Evolutionary conservation across 805 yeast species (phyloP), one percentile per base, ranked within the genome.

Genomic region (Metschnikowia borealis): DNA sequence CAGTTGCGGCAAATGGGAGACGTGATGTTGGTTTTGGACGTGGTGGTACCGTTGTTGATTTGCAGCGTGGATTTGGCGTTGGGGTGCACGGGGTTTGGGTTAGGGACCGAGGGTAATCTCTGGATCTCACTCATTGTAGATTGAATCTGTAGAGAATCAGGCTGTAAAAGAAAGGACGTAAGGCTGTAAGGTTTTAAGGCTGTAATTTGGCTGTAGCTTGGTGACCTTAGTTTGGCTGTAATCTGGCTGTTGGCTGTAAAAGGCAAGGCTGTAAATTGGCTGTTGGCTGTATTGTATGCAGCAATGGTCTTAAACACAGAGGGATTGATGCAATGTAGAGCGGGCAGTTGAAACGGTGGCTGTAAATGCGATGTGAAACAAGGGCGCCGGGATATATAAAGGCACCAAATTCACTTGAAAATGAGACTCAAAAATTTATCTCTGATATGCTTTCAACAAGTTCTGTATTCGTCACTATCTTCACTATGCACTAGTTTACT

Each of bases 1-100:
- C 98, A 91, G 67, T 91, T 91, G 59, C 86, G 88, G 66, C 98
- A 91, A 20, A 85, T 78, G 4, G 95, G 89, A 33, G 81, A 73
- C 13, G 84, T 67, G 53, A 82, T 79, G 60, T 80, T 83, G 15
- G 83, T 75, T 57, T 82, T 83, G 15, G 85, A 74, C n/a, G 87
- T 81, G 21, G 85, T 79, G 36, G 84, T 74, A 29, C 87, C 87
- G 58, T 81, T 82, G 23, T 73, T 70, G 32, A 80, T 73, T 52
- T 76, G 81, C 34, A 82, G 77, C 8, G 84, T 82, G 3, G 84
- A 72, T 62, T 81, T 83, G 4, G 84, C 85, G 64, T 83, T 83
- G 18, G 87, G 87, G 58, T 79, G 83, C 26, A 74, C 72, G 8
- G 77, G 76, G 52, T 59, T 64, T 11, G 63, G 54, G 49, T 54